These are phyloP conservation scores for Rickenella mellea DNA, from an alignment of 768 basidiomycete species.

Conservation along the genomic window DNA sequence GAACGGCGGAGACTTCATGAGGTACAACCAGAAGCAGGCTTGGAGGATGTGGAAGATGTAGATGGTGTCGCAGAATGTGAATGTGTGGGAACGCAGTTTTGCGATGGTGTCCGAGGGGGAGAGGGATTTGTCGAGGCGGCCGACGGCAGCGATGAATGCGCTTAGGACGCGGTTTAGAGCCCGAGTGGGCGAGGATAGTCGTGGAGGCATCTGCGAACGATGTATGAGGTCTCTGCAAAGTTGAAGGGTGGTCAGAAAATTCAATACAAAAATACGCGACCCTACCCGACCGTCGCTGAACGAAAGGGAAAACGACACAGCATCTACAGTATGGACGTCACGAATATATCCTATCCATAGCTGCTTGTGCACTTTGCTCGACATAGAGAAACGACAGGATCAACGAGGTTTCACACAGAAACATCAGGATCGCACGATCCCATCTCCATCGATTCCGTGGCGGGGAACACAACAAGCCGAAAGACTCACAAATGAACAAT, in stretches of 20 bases:
- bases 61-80: conserved; percentile 44
- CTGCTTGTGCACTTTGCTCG: neutral
- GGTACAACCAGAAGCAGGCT: conserved; percentile 58
- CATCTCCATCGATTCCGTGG: too few species aligned
- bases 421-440: too few species aligned
- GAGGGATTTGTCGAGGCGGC: conserved; percentile 68
- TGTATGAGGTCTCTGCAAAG: neutral
- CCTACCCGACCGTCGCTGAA: too few species aligned
- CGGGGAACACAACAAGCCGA: too few species aligned
- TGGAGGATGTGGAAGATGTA: conserved; percentile 58
- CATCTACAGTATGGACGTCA: neutral
- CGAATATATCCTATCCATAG: neutral
- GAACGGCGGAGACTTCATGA: conserved; percentile 63
- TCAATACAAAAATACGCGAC: neutral
- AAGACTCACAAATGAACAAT: too few species aligned
- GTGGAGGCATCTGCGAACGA: neutral
- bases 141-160: conserved; percentile 53
- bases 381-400: too few species aligned
- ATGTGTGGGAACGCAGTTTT: conserved; percentile 48
- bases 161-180: conserved; percentile 16
- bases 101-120: conserved; percentile 57
- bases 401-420: too few species aligned
- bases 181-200: conserved; percentile 1
- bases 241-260: neutral
- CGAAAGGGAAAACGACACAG: too few species aligned